These are phyloP conservation scores for Sporobolomyces phaffii DNA, from an alignment of 768 basidiomycete species.

Conservation along the genomic window DNA sequence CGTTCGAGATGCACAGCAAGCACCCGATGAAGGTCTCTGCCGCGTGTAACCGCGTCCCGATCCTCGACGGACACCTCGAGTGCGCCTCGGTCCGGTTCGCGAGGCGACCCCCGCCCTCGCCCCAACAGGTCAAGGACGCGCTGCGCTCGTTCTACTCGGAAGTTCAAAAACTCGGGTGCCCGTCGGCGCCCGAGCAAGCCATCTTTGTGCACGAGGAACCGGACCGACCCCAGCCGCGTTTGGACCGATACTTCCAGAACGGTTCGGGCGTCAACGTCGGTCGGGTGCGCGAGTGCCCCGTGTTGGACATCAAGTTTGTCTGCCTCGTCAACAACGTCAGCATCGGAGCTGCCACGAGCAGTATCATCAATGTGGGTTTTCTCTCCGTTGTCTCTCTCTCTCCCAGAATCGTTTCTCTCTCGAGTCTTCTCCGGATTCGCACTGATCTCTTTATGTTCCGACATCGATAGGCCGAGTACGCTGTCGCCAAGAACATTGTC, in stretches of 20 bases:
- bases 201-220: constrained; percentile 87
- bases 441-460: background rate
- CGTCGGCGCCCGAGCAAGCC: constrained; percentile 74
- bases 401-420: background rate
- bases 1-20: constrained; percentile 78
- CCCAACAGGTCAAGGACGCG: constrained; percentile 80
- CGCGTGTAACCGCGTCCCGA: constrained; percentile 87
- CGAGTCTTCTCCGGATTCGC: background rate
- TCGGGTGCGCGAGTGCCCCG: constrained; percentile 78
- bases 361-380: constrained; percentile 71
- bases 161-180: constrained; percentile 67
- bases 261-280: constrained; percentile 90
- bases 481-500: constrained; percentile 39
- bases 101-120: constrained; percentile 69
- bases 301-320: constrained; percentile 93
- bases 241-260: constrained; percentile 81
- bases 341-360: constrained; percentile 92
- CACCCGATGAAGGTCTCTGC: constrained; percentile 84
- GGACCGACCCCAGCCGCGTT: constrained; percentile 86
- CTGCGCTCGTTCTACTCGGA: constrained; percentile 67
- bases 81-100: constrained; percentile 81
- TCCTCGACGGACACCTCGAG: constrained; percentile 90
- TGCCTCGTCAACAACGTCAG: constrained; percentile 87
- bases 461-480: constrained; percentile 38
- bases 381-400: background rate